Conservation (phyloP, 179 eudicot species). For the Vitellaria paradoxa region DNA sequence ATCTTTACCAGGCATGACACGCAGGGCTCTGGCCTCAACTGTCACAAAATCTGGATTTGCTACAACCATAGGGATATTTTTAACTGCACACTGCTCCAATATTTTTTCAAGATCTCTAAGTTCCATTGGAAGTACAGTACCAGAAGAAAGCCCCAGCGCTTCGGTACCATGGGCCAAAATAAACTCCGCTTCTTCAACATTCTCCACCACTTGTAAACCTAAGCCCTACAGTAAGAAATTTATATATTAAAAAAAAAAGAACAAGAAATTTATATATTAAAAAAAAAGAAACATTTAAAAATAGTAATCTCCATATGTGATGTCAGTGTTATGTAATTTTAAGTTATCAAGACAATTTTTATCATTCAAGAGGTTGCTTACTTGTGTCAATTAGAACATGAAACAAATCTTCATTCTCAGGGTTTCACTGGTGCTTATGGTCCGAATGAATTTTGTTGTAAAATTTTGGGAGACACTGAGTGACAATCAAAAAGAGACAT, state of each 20-base stretch:
- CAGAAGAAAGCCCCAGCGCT: constrained; percentile 80
- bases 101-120: constrained; percentile 76
- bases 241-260: background rate
- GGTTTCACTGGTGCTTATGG: background rate
- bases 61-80: constrained; percentile 87
- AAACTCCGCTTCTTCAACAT: constrained; percentile 86
- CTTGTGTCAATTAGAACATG: background rate
- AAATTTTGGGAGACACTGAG: background rate
- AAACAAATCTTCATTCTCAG: background rate
- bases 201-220: constrained; percentile 74
- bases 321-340: background rate
- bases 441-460: background rate
- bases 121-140: constrained; percentile 51
- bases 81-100: constrained; percentile 61
- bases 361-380: background rate
- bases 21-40: constrained; percentile 83
- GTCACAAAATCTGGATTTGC: constrained; percentile 99
- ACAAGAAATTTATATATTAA: too few species aligned
- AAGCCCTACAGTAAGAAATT: constrained; percentile 54
- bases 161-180: constrained; percentile 93
- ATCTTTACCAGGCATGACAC: constrained; percentile 86
- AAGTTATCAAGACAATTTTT: background rate
- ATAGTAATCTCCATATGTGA: background rate
- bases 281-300: background rate
- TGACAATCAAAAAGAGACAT: background rate